Evolutionary conservation across 768 basidiomycete species (phyloP), one percentile per base, ranked within the genome.

Genomic region (Auricularia auricula-judae): DNA sequence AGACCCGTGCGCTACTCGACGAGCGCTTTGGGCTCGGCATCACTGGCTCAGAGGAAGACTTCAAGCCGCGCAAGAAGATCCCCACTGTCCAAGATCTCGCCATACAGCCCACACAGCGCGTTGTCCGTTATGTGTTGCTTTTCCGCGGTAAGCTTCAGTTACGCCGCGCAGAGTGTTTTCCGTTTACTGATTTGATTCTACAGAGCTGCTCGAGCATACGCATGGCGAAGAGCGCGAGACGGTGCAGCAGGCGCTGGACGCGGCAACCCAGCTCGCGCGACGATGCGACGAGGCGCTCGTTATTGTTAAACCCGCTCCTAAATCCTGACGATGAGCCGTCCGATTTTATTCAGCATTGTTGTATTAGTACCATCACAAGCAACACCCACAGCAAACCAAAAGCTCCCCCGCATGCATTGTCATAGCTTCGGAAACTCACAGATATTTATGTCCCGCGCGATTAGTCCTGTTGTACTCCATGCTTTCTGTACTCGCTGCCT

Each of bases 41-140:
- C 39, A 14, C 39, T 7, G 39, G 39, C 2, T 7, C 7, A 14
- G 39, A 42, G 8, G 39, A 42, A 14, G 39, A 42, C 39, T 7
- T 7, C 39, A 42, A 42, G 39, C 39, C 39, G 39, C 39, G 39
- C 39, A 42, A 42, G 53, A 71, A 70, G 65, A 68, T 68, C 35
- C 70, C 70, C 3, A 72, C 72, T 36, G 76, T 85, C 29, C 76
- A 84, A 62, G 86, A 87, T 64, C 70, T 88, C 35, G 84, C 85
- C 2, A 86, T 88, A 63, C 75, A 83, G 67, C 86, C 86, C 18
- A 80, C 81, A 14, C 85, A 88, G 70, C 76, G 86, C 21, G 78
- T 86, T n/a, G 81, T 81, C 73, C 77, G 86, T 66, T 86, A 87
- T 71, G 83, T 82, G 2, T 70, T 87, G 44, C 74, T 86, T 53